Base-by-base conservation (phyloP, 495 filamentous ascomycete species). In the Aspergillus biplanus region DNA sequence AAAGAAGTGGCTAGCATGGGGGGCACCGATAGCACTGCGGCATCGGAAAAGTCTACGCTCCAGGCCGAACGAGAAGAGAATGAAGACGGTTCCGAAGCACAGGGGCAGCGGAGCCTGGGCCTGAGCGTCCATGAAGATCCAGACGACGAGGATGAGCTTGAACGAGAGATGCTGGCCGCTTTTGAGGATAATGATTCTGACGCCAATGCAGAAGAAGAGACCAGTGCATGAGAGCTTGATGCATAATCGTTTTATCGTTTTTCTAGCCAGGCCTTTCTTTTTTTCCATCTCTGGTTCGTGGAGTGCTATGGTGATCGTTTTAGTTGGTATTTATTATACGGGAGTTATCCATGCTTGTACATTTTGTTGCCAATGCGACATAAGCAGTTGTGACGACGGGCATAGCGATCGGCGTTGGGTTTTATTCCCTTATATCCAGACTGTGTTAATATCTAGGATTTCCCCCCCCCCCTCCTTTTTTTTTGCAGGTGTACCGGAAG, bases 91-190 rank as follows among this genome's bases (percentile, higher is more conserved):
- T 69, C 71, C 18, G 76, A 66, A 70, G 61, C 42, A 61, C 42
- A 39, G 49, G 35, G 47, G 58, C 48, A 32, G 9, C 50, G 44
- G 15, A 62, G 49, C 6, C 59, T 63, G 16, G 67, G 67, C 18
- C 65, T 63, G 6, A 66, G 52, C 3, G 59, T 66, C 49, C 69
- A 69, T 4, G 73, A 77, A 61, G 64, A 74, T 16, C 73, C 75
- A 0, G 83, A 83, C 18, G 82, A 85, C 8, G 87, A 87, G 33
- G 87, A 85, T 49, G 87, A 83, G 48, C 71, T 91, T 18, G 89
- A 90, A 69, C 83, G 84, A 11, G 87, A 91, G 63, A 80, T 92
- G 72, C 69, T 88, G 68, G 87, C 87, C 0, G 88, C 87, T 48
- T 83, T 91, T 54, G 86, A 87, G 59, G 82, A 83, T 11, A 77